Evolutionary conservation across 2,329 filamentous ascomycete species (phyloP).

Genomic region (Xylariaceae sp.): DNA sequence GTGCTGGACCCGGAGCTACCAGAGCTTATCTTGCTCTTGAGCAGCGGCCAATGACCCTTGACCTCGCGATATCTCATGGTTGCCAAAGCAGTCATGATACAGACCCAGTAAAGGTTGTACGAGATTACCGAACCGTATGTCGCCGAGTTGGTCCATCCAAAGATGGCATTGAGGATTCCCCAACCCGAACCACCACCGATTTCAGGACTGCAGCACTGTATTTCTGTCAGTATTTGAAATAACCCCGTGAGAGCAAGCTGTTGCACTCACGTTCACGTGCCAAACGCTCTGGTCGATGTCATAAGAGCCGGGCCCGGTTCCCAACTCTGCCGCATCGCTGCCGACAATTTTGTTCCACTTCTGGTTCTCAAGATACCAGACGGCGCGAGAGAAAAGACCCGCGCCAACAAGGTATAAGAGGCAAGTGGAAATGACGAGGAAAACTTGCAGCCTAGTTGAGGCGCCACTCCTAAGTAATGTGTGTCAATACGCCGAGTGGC

Average conservation of each 20-base stretch:
- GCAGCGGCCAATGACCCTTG: conserved; percentile 47
- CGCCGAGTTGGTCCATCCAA: conserved; percentile 85
- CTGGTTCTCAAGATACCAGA: conserved; percentile 71
- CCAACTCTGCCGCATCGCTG: conserved; percentile 49
- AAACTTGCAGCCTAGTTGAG: conserved; percentile 64
- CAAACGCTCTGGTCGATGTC: conserved; percentile 74
- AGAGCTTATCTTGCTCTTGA: conserved; percentile 23
- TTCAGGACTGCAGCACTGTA: conserved; percentile 74
- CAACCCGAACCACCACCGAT: conserved; percentile 72
- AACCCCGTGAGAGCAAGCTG: neutral
- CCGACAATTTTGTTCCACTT: conserved; percentile 63
- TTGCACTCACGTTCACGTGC: conserved; percentile 67
- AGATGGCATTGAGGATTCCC: conserved; percentile 81
- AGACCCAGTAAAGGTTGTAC: conserved; percentile 85
- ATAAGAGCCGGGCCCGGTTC: conserved; percentile 67
- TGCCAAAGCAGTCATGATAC: conserved; percentile 61
- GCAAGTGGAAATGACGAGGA: conserved; percentile 78
- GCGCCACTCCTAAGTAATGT: conserved; percentile 52
- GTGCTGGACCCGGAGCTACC: neutral
- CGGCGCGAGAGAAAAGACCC: conserved; percentile 71
- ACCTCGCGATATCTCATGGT: conserved; percentile 63
- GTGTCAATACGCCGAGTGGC: conserved; percentile 6
- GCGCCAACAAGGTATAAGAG: conserved; percentile 81
- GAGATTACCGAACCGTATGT: conserved; percentile 83
- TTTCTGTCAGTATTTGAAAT: conserved; percentile 2